Conservation (phyloP, 305 asterid species). For the Rubia occidens region DNA sequence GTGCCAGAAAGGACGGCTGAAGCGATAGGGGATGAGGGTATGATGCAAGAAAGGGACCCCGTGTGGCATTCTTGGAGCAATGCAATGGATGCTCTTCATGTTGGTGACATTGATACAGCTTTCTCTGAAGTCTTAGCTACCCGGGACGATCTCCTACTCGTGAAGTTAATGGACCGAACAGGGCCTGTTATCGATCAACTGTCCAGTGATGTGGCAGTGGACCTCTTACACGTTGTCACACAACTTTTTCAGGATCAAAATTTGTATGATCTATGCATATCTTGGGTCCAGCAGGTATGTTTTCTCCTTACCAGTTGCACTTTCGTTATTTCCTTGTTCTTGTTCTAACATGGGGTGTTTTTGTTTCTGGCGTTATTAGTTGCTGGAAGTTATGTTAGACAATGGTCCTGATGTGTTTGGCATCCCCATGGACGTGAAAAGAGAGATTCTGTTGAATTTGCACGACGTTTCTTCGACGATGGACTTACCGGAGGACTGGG, state of each 20-base stretch:
- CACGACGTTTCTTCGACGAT: slow-evolving; percentile 54
- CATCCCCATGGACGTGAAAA: slow-evolving; percentile 64
- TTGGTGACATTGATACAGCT: slow-evolving; percentile 76
- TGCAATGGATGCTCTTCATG: slow-evolving; percentile 90
- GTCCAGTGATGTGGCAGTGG: slow-evolving; percentile 66
- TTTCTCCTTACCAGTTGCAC: neutral
- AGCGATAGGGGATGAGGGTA: slow-evolving; percentile 60
- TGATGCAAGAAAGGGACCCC: slow-evolving; percentile 67
- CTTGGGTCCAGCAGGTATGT: slow-evolving; percentile 93
- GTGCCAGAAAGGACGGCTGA: slow-evolving; percentile 75
- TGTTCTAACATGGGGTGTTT: neutral
- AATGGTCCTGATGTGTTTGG: slow-evolving; percentile 60
- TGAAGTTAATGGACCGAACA: slow-evolving; percentile 87
- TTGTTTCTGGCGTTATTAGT: slow-evolving; percentile 32
- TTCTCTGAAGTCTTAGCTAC: slow-evolving; percentile 79
- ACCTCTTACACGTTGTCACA: slow-evolving; percentile 65
- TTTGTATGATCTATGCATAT: slow-evolving; percentile 64
- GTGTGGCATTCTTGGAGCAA: slow-evolving; percentile 85
- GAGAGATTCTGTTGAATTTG: slow-evolving; percentile 67
- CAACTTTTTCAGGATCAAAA: slow-evolving; percentile 70
- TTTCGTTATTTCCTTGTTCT: neutral
- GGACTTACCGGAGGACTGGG: slow-evolving; percentile 84
- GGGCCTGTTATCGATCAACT: slow-evolving; percentile 89
- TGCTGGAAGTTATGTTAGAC: slow-evolving; percentile 64
- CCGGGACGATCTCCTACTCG: slow-evolving; percentile 80